These are phyloP conservation scores for Debaryomycetaceae sp. DNA, from an alignment of 1,139 yeast genomes.

Conservation along the genomic window DNA sequence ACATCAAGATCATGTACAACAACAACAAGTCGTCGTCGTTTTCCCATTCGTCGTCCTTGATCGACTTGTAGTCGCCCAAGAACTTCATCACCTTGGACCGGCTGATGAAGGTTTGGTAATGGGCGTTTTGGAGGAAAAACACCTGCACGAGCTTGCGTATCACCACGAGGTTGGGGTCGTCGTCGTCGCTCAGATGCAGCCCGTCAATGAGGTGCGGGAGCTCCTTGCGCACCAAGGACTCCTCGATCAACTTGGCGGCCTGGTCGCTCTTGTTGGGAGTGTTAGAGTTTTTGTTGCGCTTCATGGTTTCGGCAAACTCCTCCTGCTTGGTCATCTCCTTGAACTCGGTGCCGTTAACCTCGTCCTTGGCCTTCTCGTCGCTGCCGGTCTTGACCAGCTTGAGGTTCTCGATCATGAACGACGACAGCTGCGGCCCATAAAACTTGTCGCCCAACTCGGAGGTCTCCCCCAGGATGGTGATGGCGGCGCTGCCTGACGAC, in stretches of 20 bases:
- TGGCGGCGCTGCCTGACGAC: slow-evolving; percentile 7
- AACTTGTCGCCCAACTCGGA: slow-evolving; percentile 35
- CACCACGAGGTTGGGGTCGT: slow-evolving; percentile 20
- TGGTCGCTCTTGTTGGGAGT: slow-evolving; percentile 6
- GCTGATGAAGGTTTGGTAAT: slow-evolving; percentile 31
- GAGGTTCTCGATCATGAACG: slow-evolving; percentile 39
- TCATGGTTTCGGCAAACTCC: slow-evolving; percentile 9
- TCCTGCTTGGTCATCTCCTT: slow-evolving; percentile 7
- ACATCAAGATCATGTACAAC: slow-evolving; percentile 39
- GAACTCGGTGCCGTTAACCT: slow-evolving; percentile 1
- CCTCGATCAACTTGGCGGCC: slow-evolving; percentile 15
- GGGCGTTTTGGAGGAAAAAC: slow-evolving; percentile 28
- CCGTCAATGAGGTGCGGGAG: slow-evolving; percentile 21
- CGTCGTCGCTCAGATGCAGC: slow-evolving; percentile 15
- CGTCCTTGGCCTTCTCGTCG: not conserved
- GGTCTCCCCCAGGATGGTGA: slow-evolving; percentile 19
- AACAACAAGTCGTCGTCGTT: slow-evolving; percentile 47
- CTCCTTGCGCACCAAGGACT: slow-evolving; percentile 26
- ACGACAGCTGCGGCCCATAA: slow-evolving; percentile 49
- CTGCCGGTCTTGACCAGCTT: slow-evolving; percentile 8
- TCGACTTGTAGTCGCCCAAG: slow-evolving; percentile 22
- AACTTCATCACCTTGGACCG: slow-evolving; percentile 24
- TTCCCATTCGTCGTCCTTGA: slow-evolving; percentile 41
- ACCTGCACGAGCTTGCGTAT: slow-evolving; percentile 26
- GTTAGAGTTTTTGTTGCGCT: slow-evolving; percentile 8